phyloP scores from a whole-genome alignment of 73 alveolate species.

The Diophrys sp. region DNA sequence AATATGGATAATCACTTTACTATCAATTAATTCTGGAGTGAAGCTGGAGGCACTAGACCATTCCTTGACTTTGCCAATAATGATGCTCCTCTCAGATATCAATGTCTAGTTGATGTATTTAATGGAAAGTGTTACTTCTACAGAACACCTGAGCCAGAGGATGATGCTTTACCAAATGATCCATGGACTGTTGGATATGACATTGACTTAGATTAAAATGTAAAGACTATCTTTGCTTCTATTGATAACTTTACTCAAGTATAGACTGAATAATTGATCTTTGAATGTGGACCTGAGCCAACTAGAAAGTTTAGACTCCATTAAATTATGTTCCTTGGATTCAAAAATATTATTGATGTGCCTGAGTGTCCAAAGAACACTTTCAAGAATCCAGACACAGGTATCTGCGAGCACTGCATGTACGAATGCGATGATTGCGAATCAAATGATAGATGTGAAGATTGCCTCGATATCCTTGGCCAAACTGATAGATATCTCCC shows the following conservation, averaged over 20 bases:
- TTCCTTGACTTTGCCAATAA: not conserved
- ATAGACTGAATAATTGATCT: not conserved
- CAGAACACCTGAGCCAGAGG: not conserved
- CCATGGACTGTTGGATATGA: not conserved
- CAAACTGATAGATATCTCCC: not conserved
- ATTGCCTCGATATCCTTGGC: not conserved
- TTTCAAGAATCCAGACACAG: not conserved
- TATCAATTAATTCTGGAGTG: not conserved
- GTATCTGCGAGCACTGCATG: not conserved
- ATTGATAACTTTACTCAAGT: not conserved
- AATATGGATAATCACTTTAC: not conserved
- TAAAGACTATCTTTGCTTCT: not conserved
- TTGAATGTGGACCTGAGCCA: slow-evolving; percentile 1
- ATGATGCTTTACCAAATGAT: not conserved
- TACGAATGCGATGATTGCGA: not conserved
- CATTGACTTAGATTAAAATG: not conserved
- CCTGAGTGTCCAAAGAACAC: not conserved
- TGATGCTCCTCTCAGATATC: not conserved
- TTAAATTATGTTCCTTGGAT: not conserved
- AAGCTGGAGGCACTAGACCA: not conserved
- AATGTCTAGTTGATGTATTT: not conserved
- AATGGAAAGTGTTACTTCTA: not conserved
- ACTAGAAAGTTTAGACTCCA: not conserved
- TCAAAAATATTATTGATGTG: not conserved
- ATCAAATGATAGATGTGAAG: not conserved